Conservation (phyloP, 2,329 filamentous ascomycete genomes). For the Fusarium sp. region DNA sequence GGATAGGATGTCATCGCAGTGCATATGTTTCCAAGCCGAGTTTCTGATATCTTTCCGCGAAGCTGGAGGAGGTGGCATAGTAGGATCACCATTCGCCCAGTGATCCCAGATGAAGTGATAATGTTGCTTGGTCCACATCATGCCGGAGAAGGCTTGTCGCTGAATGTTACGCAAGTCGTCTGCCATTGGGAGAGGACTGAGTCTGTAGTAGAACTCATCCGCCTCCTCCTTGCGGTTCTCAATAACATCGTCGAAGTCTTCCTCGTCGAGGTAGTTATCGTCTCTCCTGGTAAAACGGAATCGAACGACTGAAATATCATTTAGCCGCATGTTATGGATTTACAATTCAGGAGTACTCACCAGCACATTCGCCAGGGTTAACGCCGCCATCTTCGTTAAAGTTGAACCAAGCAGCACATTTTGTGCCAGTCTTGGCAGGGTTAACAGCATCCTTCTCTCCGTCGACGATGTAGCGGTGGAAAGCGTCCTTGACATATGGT, state of each 20-base stretch:
- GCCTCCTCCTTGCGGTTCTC: conserved; percentile 89
- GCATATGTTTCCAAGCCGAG: conserved; percentile 91
- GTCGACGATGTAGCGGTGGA: conserved; percentile 89
- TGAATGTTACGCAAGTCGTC: conserved; percentile 96
- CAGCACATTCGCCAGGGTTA: conserved; percentile 89
- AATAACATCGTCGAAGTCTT: conserved; percentile 90
- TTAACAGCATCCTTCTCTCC: conserved; percentile 86
- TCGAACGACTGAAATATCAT: conserved; percentile 75
- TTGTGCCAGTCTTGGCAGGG: conserved; percentile 83
- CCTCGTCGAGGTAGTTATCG: conserved; percentile 88
- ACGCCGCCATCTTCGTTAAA: conserved; percentile 94
- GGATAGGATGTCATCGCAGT: conserved; percentile 93
- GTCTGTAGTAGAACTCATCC: conserved; percentile 94
- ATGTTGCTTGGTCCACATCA: conserved; percentile 99
- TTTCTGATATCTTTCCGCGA: conserved; percentile 86
- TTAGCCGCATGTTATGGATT: background rate
- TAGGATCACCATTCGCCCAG: conserved; percentile 95
- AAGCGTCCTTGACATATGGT: conserved; percentile 93
- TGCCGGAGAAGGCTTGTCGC: conserved; percentile 91
- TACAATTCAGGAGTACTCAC: conserved; percentile 65
- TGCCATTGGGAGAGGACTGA: conserved; percentile 92
- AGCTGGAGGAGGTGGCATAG: conserved; percentile 86
- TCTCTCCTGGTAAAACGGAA: conserved; percentile 86
- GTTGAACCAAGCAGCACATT: conserved; percentile 89
- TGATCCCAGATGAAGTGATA: conserved; percentile 98